Evolutionary conservation across 176 grass and related monocot species (phyloP).

Genomic region (bread wheat (Triticum aestivum)): IWGSC_CS_RefSeq_v2.1 NC_057812.1:150239982-150240481

Average conservation of each 20-base stretch:
- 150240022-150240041: no score
- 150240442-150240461: neutral
- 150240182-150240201: neutral
- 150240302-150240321: constrained; percentile 22
- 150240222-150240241: neutral
- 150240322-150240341: constrained; percentile 34
- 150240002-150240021: neutral
- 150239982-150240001: neutral
- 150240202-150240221: neutral
- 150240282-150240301: constrained; percentile 18
- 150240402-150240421: neutral
- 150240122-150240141: constrained; percentile 39
- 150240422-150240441: neutral
- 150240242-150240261: neutral
- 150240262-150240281: neutral
- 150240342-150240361: neutral
- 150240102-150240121: constrained; percentile 39
- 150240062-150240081: no score
- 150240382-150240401: neutral
- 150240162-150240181: constrained; percentile 11
- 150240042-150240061: no score
- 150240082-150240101: neutral
- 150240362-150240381: neutral
- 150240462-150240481: neutral
- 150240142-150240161: constrained; percentile 9